Percentiles rank a stretch among this genome's conserved stretches.
phyloP scores from a whole-genome alignment of 768 basidiomycete genomes.

The Psilocybe subaeruginosa region DNA sequence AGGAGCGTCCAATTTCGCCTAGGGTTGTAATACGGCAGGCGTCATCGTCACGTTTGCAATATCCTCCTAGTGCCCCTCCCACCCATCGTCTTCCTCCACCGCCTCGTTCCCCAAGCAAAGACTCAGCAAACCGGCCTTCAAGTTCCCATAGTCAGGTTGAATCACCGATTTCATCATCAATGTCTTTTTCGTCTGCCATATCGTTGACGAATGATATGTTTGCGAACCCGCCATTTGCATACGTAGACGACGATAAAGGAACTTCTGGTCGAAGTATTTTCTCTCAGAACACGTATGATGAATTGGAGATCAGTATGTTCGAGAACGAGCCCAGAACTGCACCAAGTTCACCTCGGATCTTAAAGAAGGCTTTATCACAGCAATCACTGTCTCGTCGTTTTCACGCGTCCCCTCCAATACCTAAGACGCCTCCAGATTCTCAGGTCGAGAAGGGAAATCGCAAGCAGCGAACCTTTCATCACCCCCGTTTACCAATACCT shows the following conservation, averaged over 20 bases:
- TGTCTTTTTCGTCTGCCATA: conserved; percentile 47
- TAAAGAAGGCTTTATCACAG: conserved; percentile 62
- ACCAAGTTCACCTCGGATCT: conserved; percentile 31
- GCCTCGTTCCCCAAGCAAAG: conserved; percentile 28
- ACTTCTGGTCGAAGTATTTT: conserved; percentile 25
- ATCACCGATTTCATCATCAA: conserved; percentile 38
- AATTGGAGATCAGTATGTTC: conserved; percentile 15
- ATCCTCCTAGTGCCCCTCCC: conserved; percentile 54
- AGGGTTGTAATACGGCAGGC: conserved; percentile 44
- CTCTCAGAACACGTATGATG: conserved; percentile 20
- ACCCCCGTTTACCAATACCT: conserved; percentile 56
- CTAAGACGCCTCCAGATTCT: conserved; percentile 29
- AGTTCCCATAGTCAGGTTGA: conserved; percentile 16
- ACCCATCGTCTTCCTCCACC: conserved; percentile 49
- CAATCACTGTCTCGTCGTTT: conserved; percentile 47
- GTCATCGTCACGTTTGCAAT: conserved; percentile 43
- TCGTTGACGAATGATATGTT: conserved; percentile 32
- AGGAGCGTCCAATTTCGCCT: conserved; percentile 23
- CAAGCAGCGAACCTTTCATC: conserved; percentile 70
- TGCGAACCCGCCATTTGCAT: conserved; percentile 28
- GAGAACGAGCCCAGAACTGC: conserved; percentile 21
- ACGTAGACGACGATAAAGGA: conserved; percentile 30
- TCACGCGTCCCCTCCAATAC: conserved; percentile 30
- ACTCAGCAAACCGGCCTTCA: conserved; percentile 5
- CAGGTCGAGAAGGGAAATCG: conserved; percentile 37